Base-by-base conservation (phyloP, 1,139 yeast species). In the Diutina siamensis region DNA sequence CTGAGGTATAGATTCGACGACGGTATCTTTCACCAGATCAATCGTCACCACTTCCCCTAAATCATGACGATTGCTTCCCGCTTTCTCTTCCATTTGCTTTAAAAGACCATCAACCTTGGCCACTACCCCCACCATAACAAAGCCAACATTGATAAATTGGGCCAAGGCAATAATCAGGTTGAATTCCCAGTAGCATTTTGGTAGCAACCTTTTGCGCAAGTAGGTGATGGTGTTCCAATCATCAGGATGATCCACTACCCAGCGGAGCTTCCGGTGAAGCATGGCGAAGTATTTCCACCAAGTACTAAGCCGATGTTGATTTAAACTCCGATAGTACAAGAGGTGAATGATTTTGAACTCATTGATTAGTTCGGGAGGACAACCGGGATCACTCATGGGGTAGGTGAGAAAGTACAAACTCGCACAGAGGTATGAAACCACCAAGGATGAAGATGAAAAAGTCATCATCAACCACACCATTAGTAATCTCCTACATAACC, bases 241-340 rank as follows among this genome's bases (percentile, higher is more conserved):
- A 32, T 59, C 52, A 0, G 52, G 47, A 15, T 50, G 47, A 35
- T 53, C 57, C 15, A 67, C 45, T 12, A 78, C 59, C 45, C 68
- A 66, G 7, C 79, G 63, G 17, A 78, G 52, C 44, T 73, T 65
- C 33, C 95, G 68, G 51, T 82, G 81, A 21, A 84, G 57, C n/a
- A 81, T 71, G 49, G 78, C 71, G 45, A 87, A 64, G 49, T 76
- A 71, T 48, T 66, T 72, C 89, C 95, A 87, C 96, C 96, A 87
- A 20, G 57, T 58, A 38, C 84, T 74, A 15, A 71, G 73, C n/a
- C 80, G 65, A 55, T 86, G 95, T 59, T 87, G 96, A 57, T 85
- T 85, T 50, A 71, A 69, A 58, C 81, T 83, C 50, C 95, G 65
- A 53, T 82, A 86, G 56, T 82, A 78, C 3, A 85, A 53, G 42